Evolutionary conservation across 331 rosid genomes (phyloP).

Genomic region (Quercus lobata): DNA sequence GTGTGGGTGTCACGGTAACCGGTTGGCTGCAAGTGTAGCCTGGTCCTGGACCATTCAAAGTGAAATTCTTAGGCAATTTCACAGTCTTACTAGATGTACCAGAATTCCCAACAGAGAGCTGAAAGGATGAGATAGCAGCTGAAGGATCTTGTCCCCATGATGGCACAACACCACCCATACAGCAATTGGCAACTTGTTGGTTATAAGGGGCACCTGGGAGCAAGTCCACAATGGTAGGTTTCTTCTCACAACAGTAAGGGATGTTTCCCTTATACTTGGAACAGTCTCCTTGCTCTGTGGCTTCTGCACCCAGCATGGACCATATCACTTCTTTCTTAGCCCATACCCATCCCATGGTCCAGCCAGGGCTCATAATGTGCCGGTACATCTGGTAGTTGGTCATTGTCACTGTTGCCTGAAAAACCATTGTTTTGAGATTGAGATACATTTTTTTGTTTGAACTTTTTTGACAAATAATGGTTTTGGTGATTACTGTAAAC

Average conservation of each 20-base stretch:
- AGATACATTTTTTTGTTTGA: background rate
- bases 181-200: conserved; percentile 80
- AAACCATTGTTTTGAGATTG: background rate
- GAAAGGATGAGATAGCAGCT: conserved; percentile 76
- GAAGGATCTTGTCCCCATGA: conserved; percentile 99
- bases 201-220: conserved; percentile 97
- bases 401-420: conserved; percentile 68
- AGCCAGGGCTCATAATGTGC: conserved; percentile 86
- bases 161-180: conserved; percentile 86
- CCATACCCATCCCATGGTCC: conserved; percentile 96
- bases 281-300: conserved; percentile 98
- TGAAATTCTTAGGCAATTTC: conserved; percentile 75
- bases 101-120: conserved; percentile 72
- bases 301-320: conserved; percentile 73
- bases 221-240: conserved; percentile 79
- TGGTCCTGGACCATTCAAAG: conserved; percentile 85
- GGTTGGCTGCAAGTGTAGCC: conserved; percentile 92
- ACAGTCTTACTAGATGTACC: conserved; percentile 85
- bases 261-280: conserved; percentile 77
- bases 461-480: too few relatives aligned
- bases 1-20: conserved; percentile 76
- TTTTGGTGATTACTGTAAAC: too few relatives aligned
- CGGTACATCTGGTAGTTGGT: conserved; percentile 87
- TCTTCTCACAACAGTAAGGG: conserved; percentile 89
- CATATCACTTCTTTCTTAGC: conserved; percentile 92